Percentiles rank a stretch among this genome's conserved stretches.
phyloP scores from a whole-genome alignment of 2,329 filamentous ascomycete genomes.

The Nemania diffusa region DNA sequence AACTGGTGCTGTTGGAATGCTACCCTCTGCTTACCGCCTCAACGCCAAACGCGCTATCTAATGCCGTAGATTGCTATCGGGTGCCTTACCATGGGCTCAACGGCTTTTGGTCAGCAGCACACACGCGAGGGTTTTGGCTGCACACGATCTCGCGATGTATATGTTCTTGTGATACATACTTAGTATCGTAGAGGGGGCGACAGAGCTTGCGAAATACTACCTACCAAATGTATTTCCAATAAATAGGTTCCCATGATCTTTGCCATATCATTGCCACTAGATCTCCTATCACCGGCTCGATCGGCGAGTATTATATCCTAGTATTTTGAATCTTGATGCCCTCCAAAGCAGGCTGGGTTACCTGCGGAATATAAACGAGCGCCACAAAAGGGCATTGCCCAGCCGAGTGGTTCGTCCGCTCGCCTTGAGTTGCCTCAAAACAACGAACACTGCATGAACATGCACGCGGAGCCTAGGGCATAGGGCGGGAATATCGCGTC shows the following conservation, averaged over 20 bases:
- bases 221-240: constrained; percentile 5
- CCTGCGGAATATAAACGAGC: background rate
- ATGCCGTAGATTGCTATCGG: background rate
- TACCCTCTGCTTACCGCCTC: constrained; percentile 6
- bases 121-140: background rate
- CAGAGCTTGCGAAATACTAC: constrained; percentile 11
- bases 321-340: background rate
- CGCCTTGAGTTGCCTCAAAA: background rate
- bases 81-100: background rate
- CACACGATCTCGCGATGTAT: background rate
- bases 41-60: constrained; percentile 1
- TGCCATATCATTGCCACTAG: constrained; percentile 5
- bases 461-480: constrained; percentile 8
- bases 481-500: background rate
- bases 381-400: background rate
- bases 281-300: background rate
- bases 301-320: background rate
- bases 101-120: background rate
- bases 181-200: background rate
- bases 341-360: background rate
- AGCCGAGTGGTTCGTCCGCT: background rate
- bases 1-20: background rate
- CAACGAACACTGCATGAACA: background rate
- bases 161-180: background rate
- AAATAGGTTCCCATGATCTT: background rate